These are phyloP conservation scores for Backusella tarrabulga DNA, from an alignment of 192 early-diverging fungal genomes.

Conservation along the genomic window DNA sequence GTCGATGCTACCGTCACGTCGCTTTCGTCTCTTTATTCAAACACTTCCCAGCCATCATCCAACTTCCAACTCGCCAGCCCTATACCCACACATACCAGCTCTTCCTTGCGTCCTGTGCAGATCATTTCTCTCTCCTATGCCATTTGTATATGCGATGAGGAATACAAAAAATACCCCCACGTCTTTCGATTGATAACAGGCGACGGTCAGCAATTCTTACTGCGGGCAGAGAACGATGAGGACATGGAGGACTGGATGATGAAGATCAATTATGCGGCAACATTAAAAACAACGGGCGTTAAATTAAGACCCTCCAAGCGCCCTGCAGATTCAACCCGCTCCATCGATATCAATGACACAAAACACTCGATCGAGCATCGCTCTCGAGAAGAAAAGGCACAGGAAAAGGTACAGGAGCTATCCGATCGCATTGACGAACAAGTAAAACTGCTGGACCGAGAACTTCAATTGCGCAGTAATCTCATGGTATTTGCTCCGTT, in stretches of 20 bases:
- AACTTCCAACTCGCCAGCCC: slow-evolving; percentile 5
- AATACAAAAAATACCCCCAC: slow-evolving; percentile 76
- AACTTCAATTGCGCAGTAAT: slow-evolving; percentile 62
- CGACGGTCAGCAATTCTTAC: slow-evolving; percentile 70
- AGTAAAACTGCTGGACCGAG: slow-evolving; percentile 48
- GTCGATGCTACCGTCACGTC: slow-evolving; percentile 5
- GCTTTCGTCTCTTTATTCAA: slow-evolving; percentile 13
- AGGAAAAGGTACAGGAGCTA: slow-evolving; percentile 1
- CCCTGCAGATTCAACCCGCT: background rate
- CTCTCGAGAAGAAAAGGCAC: slow-evolving; percentile 20
- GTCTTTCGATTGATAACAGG: slow-evolving; percentile 73
- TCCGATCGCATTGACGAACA: slow-evolving; percentile 44
- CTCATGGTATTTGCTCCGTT: slow-evolving; percentile 69
- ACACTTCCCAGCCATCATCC: background rate
- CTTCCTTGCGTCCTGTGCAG: slow-evolving; percentile 26
- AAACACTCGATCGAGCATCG: background rate
- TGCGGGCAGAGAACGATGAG: slow-evolving; percentile 64
- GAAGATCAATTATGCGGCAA: slow-evolving; percentile 76
- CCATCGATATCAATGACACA: background rate
- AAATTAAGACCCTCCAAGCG: slow-evolving; percentile 25
- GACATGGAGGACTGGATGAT: slow-evolving; percentile 82
- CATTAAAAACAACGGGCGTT: slow-evolving; percentile 64
- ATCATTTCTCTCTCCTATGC: slow-evolving; percentile 63
- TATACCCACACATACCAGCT: background rate
- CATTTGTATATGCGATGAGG: slow-evolving; percentile 65